phyloP scores from a whole-genome alignment of 2,329 filamentous ascomycete species.

The Pseudocercospora musae region DNA sequence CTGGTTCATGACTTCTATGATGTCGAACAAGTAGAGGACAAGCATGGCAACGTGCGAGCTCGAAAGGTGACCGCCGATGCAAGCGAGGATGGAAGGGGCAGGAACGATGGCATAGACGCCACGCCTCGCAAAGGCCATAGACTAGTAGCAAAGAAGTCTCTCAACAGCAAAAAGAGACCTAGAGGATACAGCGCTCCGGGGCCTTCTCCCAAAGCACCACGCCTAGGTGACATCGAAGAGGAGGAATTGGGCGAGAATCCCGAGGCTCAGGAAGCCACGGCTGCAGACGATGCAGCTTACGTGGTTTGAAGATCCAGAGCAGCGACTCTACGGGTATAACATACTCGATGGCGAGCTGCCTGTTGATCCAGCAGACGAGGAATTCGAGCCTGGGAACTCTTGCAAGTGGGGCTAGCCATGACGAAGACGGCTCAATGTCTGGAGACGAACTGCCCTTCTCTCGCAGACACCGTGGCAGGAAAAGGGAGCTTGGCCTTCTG shows the following conservation, averaged over 20 bases:
- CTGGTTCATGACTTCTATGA: slow-evolving; percentile 26
- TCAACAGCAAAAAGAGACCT: background rate
- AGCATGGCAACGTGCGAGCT: slow-evolving; percentile 20
- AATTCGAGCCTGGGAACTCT: slow-evolving; percentile 16
- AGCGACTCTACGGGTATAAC: background rate
- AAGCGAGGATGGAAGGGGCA: slow-evolving; percentile 13
- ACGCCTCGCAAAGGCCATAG: background rate
- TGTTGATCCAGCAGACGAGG: slow-evolving; percentile 11
- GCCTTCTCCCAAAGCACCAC: background rate
- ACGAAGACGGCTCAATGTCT: background rate
- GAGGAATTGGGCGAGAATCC: background rate
- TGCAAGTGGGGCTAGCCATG: background rate
- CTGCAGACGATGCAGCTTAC: too few species aligned
- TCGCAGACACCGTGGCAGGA: background rate
- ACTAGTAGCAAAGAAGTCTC: background rate
- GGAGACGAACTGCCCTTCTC: background rate
- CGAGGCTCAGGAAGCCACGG: background rate
- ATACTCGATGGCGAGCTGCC: background rate
- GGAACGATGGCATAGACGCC: background rate
- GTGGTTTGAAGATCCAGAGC: background rate
- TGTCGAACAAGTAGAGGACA: slow-evolving; percentile 22
- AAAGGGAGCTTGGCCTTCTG: too few species aligned
- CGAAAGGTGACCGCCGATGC: slow-evolving; percentile 17
- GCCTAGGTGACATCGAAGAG: background rate
- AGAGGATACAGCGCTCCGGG: background rate